phyloP scores from a whole-genome alignment of 2,329 filamentous ascomycete genomes.

The Xylariaceae sp. region DNA sequence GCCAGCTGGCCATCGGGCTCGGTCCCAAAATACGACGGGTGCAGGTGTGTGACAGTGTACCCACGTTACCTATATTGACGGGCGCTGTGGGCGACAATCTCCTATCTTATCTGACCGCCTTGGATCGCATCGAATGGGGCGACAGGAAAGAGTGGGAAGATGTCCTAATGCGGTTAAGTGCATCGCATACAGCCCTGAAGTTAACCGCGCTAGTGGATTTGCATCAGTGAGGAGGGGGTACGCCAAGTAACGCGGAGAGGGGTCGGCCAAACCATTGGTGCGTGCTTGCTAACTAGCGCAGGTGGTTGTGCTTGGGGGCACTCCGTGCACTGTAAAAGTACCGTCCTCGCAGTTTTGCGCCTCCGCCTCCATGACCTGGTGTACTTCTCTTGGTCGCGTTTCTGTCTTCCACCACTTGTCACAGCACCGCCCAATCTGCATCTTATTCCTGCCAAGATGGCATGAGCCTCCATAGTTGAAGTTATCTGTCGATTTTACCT shows the following conservation, averaged over 20 bases:
- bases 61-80: too few species aligned
- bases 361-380: slow-evolving; percentile 22
- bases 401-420: slow-evolving; percentile 18
- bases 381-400: slow-evolving; percentile 21
- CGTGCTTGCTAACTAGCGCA: slow-evolving; percentile 5
- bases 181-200: not conserved
- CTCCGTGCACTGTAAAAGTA: slow-evolving; percentile 9
- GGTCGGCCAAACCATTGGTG: slow-evolving; percentile 13
- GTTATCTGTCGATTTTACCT: slow-evolving; percentile 25
- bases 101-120: not conserved
- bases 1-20: not conserved
- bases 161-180: too few species aligned
- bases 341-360: slow-evolving; percentile 29
- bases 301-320: not conserved
- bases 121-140: not conserved
- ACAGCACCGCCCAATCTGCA: slow-evolving; percentile 20
- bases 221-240: slow-evolving; percentile 14
- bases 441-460: slow-evolving; percentile 29
- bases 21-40: not conserved
- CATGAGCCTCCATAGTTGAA: slow-evolving; percentile 29
- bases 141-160: not conserved
- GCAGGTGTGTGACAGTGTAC: too few species aligned
- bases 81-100: not conserved
- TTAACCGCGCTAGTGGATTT: not conserved
- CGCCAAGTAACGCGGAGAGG: slow-evolving; percentile 17